phyloP scores from a whole-genome alignment of 169 alveolate species.

The Pseudocohnilembus persalinus region DNA sequence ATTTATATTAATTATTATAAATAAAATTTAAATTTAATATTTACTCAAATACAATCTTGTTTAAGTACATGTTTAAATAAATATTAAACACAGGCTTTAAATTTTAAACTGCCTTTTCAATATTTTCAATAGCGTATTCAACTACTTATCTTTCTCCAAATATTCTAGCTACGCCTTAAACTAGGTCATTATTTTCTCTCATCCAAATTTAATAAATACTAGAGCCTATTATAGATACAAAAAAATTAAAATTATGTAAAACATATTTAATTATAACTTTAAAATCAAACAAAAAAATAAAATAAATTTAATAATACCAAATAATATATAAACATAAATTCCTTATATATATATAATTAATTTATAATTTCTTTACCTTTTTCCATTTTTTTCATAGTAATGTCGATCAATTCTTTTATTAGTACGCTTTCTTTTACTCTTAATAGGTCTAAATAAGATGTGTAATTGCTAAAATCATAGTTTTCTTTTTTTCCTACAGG shows the following conservation, averaged over 20 bases:
- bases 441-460: conserved; percentile 31
- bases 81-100: background rate
- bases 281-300: too few species aligned
- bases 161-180: conserved; percentile 33
- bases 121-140: conserved; percentile 8
- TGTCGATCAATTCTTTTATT: background rate
- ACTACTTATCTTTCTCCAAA: conserved; percentile 46
- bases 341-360: background rate
- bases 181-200: conserved; percentile 38
- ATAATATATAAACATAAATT: too few species aligned
- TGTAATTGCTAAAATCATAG: conserved; percentile 20
- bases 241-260: background rate
- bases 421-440: conserved; percentile 39
- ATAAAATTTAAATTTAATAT: too few species aligned
- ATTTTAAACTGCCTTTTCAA: background rate
- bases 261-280: conserved; percentile 14
- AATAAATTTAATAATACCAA: too few species aligned
- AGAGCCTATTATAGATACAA: conserved; percentile 21
- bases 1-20: too few species aligned
- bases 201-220: conserved; percentile 43
- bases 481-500: conserved; percentile 32
- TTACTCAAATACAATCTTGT: background rate
- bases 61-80: conserved; percentile 28
- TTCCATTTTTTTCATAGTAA: background rate
- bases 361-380: background rate